Conservation (phyloP, 1,284 basidiomycete genomes). For the Microbotryum intermedium region DNA sequence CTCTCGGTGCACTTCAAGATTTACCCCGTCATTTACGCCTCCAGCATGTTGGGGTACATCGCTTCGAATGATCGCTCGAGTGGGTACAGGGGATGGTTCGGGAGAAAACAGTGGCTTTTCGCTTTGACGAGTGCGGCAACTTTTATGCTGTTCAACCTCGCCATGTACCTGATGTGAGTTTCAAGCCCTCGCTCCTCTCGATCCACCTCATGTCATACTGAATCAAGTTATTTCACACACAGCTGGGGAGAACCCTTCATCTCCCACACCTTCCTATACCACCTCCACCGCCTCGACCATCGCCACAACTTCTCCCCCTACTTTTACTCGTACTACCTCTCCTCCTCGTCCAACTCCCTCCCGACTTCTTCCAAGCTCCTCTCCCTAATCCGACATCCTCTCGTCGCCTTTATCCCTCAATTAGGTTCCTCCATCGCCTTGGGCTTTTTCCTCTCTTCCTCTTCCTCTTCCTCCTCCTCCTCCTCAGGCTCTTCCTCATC, state of each 20-base stretch:
- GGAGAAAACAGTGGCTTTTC: slow-evolving; percentile 46
- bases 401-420: slow-evolving; percentile 45
- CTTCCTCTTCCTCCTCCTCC: slow-evolving; percentile 42
- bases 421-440: slow-evolving; percentile 57
- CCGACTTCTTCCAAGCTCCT: slow-evolving; percentile 36
- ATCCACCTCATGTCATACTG: background rate
- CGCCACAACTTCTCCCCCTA: slow-evolving; percentile 98
- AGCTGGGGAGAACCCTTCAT: slow-evolving; percentile 93
- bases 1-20: slow-evolving; percentile 87
- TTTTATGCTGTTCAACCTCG: slow-evolving; percentile 56
- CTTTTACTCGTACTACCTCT: slow-evolving; percentile 86
- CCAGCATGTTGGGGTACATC: slow-evolving; percentile 54
- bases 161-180: slow-evolving; percentile 69
- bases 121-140: slow-evolving; percentile 56
- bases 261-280: slow-evolving; percentile 87
- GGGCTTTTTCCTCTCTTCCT: slow-evolving; percentile 47
- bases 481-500: slow-evolving; percentile 35
- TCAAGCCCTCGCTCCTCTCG: background rate
- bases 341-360: slow-evolving; percentile 24
- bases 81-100: slow-evolving; percentile 42
- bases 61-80: background rate
- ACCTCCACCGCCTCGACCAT: slow-evolving; percentile 81
- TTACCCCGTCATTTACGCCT: slow-evolving; percentile 84
- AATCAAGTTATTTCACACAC: slow-evolving; percentile 7
- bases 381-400: slow-evolving; percentile 34